Conservation (phyloP, 2,329 filamentous ascomycete genomes). For the Mollisia scopiformis region DNA sequence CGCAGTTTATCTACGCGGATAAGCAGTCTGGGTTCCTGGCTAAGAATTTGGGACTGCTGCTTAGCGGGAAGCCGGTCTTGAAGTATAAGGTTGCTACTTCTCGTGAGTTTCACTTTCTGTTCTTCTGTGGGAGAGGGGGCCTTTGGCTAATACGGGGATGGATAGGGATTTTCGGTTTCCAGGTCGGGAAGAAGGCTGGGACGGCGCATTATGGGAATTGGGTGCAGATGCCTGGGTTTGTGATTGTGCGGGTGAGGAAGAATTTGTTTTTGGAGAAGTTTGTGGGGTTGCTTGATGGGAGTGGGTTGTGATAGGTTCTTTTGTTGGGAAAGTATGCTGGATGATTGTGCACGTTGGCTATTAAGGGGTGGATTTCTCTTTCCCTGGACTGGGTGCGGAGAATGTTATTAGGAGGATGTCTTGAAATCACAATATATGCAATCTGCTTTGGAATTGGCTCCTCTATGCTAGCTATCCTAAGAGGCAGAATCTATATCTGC, state of each 20-base stretch:
- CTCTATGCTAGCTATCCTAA: too few relatives aligned
- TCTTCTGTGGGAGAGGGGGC: not conserved
- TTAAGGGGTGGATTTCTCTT: too few relatives aligned
- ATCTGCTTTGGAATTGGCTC: too few relatives aligned
- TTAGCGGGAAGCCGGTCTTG: slow-evolving; percentile 19
- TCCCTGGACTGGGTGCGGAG: too few relatives aligned
- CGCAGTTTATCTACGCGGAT: slow-evolving; percentile 26
- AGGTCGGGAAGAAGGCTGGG: slow-evolving; percentile 43
- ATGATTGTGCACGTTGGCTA: too few relatives aligned
- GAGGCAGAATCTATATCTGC: too few relatives aligned
- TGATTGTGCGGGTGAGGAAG: slow-evolving; percentile 30
- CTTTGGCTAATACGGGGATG: not conserved
- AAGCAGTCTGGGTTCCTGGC: slow-evolving; percentile 29
- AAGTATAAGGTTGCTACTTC: slow-evolving; percentile 24
- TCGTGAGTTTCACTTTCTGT: slow-evolving; percentile 13
- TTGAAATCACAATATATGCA: too few relatives aligned
- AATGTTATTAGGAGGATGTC: too few relatives aligned
- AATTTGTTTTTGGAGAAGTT: slow-evolving; percentile 31
- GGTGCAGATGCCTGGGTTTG: slow-evolving; percentile 30
- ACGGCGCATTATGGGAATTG: slow-evolving; percentile 34
- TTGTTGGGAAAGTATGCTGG: too few relatives aligned
- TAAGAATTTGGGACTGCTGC: slow-evolving; percentile 26
- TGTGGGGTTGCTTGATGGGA: slow-evolving; percentile 10
- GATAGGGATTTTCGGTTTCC: slow-evolving; percentile 29
- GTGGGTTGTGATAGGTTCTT: too few relatives aligned